These are phyloP conservation scores for Phlyctochytrium planicorne DNA, from an alignment of 192 early-diverging fungal species.

Conservation along the genomic window DNA sequence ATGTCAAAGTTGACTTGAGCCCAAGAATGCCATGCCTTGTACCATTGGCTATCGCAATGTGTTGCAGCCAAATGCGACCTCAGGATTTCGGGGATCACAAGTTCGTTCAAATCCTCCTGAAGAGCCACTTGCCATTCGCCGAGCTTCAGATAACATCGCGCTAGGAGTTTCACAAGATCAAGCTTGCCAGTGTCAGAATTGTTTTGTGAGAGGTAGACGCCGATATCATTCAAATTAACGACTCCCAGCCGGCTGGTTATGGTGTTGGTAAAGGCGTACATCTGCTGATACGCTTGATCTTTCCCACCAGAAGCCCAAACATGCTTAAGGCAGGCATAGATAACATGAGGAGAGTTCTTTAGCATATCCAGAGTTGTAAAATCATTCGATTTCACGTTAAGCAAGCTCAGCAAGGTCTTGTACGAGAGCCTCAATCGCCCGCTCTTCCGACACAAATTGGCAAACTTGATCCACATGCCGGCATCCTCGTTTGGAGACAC, in stretches of 20 bases:
- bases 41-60: slow-evolving; percentile 86
- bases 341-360: slow-evolving; percentile 64
- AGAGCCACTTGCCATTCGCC: slow-evolving; percentile 86
- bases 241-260: slow-evolving; percentile 64
- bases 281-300: slow-evolving; percentile 67
- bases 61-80: slow-evolving; percentile 82
- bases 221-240: slow-evolving; percentile 50
- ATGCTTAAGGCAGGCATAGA: slow-evolving; percentile 91
- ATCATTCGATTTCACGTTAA: slow-evolving; percentile 60
- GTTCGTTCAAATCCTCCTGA: slow-evolving; percentile 61
- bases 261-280: slow-evolving; percentile 76
- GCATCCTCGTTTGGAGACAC: slow-evolving; percentile 87
- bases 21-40: slow-evolving; percentile 98
- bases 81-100: slow-evolving; percentile 71
- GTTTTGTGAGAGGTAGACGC: slow-evolving; percentile 33
- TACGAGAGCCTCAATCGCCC: slow-evolving; percentile 76
- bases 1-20: slow-evolving; percentile 91
- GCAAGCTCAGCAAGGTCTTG: slow-evolving; percentile 72
- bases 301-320: slow-evolving; percentile 74
- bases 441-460: slow-evolving; percentile 89
- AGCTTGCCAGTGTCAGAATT: slow-evolving; percentile 35
- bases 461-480: slow-evolving; percentile 96
- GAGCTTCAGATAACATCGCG: slow-evolving; percentile 83
- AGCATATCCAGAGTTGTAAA: slow-evolving; percentile 43
- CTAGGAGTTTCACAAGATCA: slow-evolving; percentile 39